Percentiles rank a stretch among this genome's conserved stretches.
phyloP scores from a whole-genome alignment of 2,329 filamentous ascomycete genomes.

The Elsinoe batatas region DNA sequence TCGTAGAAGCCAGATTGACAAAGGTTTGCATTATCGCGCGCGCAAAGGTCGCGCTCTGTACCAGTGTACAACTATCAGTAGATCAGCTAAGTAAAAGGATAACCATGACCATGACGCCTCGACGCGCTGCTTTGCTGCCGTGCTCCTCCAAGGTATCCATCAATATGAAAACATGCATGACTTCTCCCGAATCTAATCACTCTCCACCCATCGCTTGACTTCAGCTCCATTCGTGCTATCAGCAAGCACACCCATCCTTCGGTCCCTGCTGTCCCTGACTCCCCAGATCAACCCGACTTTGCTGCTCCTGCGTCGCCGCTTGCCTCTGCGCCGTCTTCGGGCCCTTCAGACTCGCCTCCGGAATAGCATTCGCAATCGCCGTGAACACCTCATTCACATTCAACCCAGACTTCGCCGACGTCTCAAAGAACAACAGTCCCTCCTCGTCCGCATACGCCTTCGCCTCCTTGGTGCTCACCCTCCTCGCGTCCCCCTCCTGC shows the following conservation, averaged over 20 bases:
- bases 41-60: neutral
- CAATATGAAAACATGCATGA: neutral
- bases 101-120: neutral
- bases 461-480: constrained; percentile 83
- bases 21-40: neutral
- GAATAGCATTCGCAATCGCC: constrained; percentile 95
- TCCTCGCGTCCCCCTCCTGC: constrained; percentile 64
- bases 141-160: neutral
- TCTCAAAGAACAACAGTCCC: constrained; percentile 91
- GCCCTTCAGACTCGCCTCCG: constrained; percentile 90
- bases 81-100: neutral
- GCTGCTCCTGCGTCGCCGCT: constrained; percentile 52
- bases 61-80: constrained; percentile 4
- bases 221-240: constrained; percentile 17
- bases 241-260: constrained; percentile 91
- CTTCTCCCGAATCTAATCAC: neutral
- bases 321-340: constrained; percentile 52
- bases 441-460: constrained; percentile 93
- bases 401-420: constrained; percentile 88
- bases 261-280: constrained; percentile 59
- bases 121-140: constrained; percentile 3
- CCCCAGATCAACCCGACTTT: constrained; percentile 70
- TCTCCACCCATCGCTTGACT: neutral
- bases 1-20: neutral
- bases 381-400: constrained; percentile 96